Conservation (phyloP, 768 basidiomycete species). For the Cyclocybe cylindracea region DNA sequence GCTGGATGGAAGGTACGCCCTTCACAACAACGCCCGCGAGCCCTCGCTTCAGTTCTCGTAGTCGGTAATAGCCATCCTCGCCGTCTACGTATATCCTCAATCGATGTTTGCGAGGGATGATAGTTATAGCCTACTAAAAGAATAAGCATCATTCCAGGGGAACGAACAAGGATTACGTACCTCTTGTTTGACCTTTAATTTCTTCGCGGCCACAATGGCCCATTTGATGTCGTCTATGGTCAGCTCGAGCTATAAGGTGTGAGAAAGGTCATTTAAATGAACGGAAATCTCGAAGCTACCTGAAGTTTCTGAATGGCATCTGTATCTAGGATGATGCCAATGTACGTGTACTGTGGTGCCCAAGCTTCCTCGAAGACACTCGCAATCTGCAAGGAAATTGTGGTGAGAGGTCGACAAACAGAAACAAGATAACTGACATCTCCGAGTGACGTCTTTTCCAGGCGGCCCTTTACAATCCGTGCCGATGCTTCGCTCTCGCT, state of each 20-base stretch:
- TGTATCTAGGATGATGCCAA: slow-evolving; percentile 89
- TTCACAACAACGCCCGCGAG: slow-evolving; percentile 90
- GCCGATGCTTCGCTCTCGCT: slow-evolving; percentile 89
- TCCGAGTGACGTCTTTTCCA: slow-evolving; percentile 93
- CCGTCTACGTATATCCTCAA: slow-evolving; percentile 81
- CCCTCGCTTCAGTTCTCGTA: slow-evolving; percentile 84
- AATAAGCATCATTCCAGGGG: slow-evolving; percentile 3
- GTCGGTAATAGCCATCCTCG: slow-evolving; percentile 75
- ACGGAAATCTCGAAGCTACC: slow-evolving; percentile 37
- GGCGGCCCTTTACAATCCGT: slow-evolving; percentile 92
- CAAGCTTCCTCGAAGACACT: slow-evolving; percentile 94
- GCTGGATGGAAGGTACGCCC: slow-evolving; percentile 85
- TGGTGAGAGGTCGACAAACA: neutral
- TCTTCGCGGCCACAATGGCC: slow-evolving; percentile 83
- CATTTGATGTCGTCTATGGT: slow-evolving; percentile 92
- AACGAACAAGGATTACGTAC: slow-evolving; percentile 33
- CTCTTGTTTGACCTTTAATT: slow-evolving; percentile 91
- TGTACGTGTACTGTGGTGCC: slow-evolving; percentile 90
- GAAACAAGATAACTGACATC: slow-evolving; percentile 58
- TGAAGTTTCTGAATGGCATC: slow-evolving; percentile 89
- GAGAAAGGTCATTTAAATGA: neutral
- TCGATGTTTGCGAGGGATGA: slow-evolving; percentile 73
- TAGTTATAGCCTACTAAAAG: slow-evolving; percentile 61
- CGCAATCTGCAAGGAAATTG: slow-evolving; percentile 60
- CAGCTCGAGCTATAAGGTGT: slow-evolving; percentile 74